These are phyloP conservation scores for Blastosporella zonata DNA, from an alignment of 1,284 basidiomycete species.

Conservation along the genomic window DNA sequence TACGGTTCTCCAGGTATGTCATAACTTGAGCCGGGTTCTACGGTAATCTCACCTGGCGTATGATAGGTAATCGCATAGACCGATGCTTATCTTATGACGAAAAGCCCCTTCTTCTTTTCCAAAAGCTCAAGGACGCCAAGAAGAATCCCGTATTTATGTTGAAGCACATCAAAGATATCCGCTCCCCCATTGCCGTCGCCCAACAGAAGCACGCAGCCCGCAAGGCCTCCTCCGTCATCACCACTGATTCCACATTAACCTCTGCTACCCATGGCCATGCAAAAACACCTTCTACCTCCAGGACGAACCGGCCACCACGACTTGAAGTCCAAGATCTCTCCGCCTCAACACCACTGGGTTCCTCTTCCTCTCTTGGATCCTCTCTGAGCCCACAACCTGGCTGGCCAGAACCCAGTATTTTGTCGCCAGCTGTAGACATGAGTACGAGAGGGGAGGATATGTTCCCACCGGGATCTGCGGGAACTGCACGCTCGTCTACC, in stretches of 20 bases:
- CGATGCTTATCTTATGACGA: conserved; percentile 97
- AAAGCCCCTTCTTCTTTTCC: conserved; percentile 94
- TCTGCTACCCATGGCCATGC: conserved; percentile 39
- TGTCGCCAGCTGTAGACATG: conserved; percentile 52
- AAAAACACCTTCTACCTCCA: conserved; percentile 36
- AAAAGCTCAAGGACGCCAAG: conserved; percentile 94
- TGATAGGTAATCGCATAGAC: conserved; percentile 74
- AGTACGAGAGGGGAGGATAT: conserved; percentile 40
- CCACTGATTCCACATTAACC: conserved; percentile 35
- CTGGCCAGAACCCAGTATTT: conserved; percentile 66
- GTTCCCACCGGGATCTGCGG: conserved; percentile 26
- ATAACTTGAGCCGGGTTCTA: conserved; percentile 4
- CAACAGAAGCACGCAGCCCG: conserved; percentile 90
- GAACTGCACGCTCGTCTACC: conserved; percentile 22
- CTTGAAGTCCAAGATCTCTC: conserved; percentile 62
- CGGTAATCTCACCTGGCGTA: background rate
- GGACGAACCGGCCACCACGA: conserved; percentile 53
- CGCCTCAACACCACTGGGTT: conserved; percentile 37
- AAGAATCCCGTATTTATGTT: conserved; percentile 99
- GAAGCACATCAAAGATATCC: conserved; percentile 97
- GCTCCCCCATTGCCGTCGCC: conserved; percentile 93
- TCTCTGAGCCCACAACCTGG: conserved; percentile 58
- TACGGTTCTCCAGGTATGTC: conserved; percentile 83
- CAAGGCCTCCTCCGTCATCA: conserved; percentile 59
- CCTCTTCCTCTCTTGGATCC: conserved; percentile 43